Evolutionary conservation across 1,284 basidiomycete genomes (phyloP).

Genomic region (Rhodotorula sp.): DNA sequence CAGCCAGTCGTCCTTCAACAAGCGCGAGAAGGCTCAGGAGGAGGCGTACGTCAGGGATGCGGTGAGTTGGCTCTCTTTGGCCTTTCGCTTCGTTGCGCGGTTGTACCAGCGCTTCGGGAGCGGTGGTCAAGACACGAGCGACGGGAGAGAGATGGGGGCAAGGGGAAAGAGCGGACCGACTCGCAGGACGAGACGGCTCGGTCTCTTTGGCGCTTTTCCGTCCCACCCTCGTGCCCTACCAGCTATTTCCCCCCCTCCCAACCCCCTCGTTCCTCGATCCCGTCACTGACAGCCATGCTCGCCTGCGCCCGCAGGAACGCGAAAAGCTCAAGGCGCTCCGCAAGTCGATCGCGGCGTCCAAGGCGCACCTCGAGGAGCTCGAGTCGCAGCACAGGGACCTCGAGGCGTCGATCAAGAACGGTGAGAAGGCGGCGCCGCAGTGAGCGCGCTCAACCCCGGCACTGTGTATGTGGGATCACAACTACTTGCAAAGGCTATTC

Average conservation of each 20-base stretch:
- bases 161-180: too few relatives aligned
- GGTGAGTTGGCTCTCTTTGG: conserved; percentile 1
- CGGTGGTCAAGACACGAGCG: neutral
- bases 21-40: conserved; percentile 37
- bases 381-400: conserved; percentile 34
- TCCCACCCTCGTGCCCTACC: neutral
- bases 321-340: conserved; percentile 38
- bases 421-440: neutral
- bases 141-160: too few relatives aligned
- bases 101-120: neutral
- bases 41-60: conserved; percentile 33
- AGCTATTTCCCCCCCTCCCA: neutral
- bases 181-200: neutral
- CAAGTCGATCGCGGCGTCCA: conserved; percentile 41
- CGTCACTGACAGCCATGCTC: too few relatives aligned
- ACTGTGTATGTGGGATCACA: too few relatives aligned
- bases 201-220: neutral
- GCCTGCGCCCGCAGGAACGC: conserved; percentile 16
- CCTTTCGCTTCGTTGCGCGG: too few relatives aligned
- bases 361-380: conserved; percentile 36
- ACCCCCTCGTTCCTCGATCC: neutral
- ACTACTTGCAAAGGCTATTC: too few relatives aligned
- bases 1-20: conserved; percentile 26
- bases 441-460: too few relatives aligned
- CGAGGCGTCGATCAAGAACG: conserved; percentile 14